A percentile compares a stretch with the other conserved stretches of the same genome.
Evolutionary conservation across 2,329 filamentous ascomycete species (phyloP).

Genomic region (Phyllosticta citrichinensis): DNA sequence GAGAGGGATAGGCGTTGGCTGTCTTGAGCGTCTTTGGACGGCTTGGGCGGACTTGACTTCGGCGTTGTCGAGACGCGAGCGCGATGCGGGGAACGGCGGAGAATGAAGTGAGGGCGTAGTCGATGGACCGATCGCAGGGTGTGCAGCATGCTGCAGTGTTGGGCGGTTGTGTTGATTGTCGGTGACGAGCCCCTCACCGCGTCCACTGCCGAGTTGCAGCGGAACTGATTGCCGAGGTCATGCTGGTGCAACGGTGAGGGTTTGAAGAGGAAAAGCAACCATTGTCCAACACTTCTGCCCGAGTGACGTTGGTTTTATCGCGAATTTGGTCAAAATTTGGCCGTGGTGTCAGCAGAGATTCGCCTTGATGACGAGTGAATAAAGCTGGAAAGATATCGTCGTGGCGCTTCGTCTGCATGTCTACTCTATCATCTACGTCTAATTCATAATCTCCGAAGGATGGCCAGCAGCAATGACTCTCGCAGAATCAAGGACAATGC

Average conservation of each 20-base stretch:
- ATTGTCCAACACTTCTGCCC: neutral
- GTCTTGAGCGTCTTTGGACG: neutral
- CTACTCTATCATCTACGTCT: neutral
- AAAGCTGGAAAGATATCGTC: neutral
- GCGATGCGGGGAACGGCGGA: neutral
- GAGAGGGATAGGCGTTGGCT: neutral
- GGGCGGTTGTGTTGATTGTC: neutral
- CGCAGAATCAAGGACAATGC: constrained; percentile 44
- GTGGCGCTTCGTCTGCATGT: neutral
- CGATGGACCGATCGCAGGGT: neutral
- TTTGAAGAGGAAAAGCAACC: neutral
- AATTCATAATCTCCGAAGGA: constrained; percentile 20
- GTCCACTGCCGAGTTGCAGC: neutral
- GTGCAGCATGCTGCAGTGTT: neutral
- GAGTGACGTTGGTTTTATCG: neutral
- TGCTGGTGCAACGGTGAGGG: neutral
- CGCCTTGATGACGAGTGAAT: no score
- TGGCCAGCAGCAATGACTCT: constrained; percentile 31
- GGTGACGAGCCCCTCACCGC: neutral
- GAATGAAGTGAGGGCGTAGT: neutral
- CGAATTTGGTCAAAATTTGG: neutral
- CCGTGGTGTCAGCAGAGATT: neutral
- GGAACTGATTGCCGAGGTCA: neutral
- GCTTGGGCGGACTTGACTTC: neutral
- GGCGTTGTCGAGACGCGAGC: neutral